Conservation (phyloP, 2,329 filamentous ascomycete genomes). For the Stagonosporopsis vannaccii region DNA sequence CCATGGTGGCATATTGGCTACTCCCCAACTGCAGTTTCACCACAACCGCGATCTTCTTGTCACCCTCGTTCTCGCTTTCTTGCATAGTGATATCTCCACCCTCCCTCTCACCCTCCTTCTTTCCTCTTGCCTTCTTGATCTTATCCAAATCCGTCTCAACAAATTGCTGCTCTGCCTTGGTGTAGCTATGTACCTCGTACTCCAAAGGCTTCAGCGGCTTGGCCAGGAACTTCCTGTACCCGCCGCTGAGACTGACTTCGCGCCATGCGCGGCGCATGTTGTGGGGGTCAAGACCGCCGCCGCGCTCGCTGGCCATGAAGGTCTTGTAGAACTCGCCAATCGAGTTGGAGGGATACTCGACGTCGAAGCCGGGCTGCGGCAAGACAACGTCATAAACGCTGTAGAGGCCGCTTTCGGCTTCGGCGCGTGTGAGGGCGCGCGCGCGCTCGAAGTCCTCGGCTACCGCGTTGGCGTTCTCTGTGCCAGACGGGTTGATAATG, state of each 20-base stretch:
- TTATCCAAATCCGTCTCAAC: slow-evolving; percentile 85
- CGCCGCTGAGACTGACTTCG: slow-evolving; percentile 87
- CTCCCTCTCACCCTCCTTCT: slow-evolving; percentile 60
- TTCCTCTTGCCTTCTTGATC: slow-evolving; percentile 57
- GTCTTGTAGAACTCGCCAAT: slow-evolving; percentile 83
- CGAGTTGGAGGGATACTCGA: slow-evolving; percentile 83
- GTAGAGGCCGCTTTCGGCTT: slow-evolving; percentile 78
- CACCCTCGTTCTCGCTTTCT: slow-evolving; percentile 31
- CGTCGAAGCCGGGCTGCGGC: slow-evolving; percentile 89
- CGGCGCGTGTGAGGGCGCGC: slow-evolving; percentile 75
- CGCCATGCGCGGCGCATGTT: slow-evolving; percentile 86
- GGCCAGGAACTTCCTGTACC: slow-evolving; percentile 85
- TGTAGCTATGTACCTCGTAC: slow-evolving; percentile 75
- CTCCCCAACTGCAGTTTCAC: slow-evolving; percentile 78
- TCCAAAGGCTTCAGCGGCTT: slow-evolving; percentile 69
- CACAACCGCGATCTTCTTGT: slow-evolving; percentile 69
- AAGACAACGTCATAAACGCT: slow-evolving; percentile 88
- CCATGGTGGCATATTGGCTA: slow-evolving; percentile 87
- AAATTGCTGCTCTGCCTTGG: slow-evolving; percentile 78
- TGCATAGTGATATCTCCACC: slow-evolving; percentile 28
- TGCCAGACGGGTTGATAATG: slow-evolving; percentile 66
- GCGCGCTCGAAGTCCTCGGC: slow-evolving; percentile 72
- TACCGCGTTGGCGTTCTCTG: slow-evolving; percentile 61
- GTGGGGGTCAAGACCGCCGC: slow-evolving; percentile 80
- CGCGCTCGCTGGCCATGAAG: slow-evolving; percentile 83